Evolutionary conservation across 2,329 filamentous ascomycete species (phyloP).

Genomic region (Alternaria burnsii): DNA sequence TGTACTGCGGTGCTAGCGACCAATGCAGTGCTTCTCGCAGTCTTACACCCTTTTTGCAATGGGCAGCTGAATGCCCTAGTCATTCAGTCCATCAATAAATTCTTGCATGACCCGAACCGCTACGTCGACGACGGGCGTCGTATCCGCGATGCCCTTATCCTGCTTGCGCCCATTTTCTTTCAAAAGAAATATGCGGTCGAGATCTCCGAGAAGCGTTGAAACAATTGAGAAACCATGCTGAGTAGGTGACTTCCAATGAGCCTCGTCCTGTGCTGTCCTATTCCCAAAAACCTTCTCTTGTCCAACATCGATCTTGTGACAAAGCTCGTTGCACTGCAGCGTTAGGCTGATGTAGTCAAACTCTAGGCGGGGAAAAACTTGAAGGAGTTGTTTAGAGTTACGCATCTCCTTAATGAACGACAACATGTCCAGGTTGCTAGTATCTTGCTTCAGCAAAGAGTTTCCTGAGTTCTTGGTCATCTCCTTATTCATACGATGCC

Average conservation of each 20-base stretch:
- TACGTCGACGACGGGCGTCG: background rate
- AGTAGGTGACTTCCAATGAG: background rate
- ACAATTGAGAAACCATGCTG: background rate
- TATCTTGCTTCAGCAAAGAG: background rate
- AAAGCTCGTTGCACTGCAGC: background rate
- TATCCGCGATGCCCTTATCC: background rate
- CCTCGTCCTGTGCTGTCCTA: background rate
- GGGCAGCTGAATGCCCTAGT: background rate
- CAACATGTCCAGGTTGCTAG: background rate
- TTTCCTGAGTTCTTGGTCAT: background rate
- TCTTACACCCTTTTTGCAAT: background rate
- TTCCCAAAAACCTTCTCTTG: background rate
- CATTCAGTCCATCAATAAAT: background rate
- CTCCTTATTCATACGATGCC: background rate
- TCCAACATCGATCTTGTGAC: background rate
- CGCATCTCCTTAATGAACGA: background rate
- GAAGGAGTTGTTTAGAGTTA: background rate
- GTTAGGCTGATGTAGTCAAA: conserved; percentile 5
- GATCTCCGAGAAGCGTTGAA: background rate
- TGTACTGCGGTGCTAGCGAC: background rate
- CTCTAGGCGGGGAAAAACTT: background rate
- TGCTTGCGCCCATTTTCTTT: background rate
- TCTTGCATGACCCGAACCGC: background rate
- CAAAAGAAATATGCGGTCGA: background rate
- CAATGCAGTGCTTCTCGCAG: background rate